phyloP scores from a whole-genome alignment of 2,329 filamentous ascomycete genomes.

The Xylaria sp. region DNA sequence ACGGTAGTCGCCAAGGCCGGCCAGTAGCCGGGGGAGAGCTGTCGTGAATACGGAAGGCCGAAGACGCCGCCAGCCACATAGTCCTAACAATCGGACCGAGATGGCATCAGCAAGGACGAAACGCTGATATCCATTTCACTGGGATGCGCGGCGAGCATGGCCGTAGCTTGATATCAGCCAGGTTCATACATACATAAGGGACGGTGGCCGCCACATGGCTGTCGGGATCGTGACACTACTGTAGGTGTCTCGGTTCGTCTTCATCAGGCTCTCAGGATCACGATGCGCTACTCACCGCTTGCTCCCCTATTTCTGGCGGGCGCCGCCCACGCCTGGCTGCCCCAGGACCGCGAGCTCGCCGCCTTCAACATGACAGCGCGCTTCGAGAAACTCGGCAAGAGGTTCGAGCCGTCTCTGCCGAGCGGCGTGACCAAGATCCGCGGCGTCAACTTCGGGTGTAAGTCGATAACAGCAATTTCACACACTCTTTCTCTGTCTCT shows the following conservation, averaged over 20 bases:
- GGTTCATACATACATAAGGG: background rate
- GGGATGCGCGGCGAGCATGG: background rate
- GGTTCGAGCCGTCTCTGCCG: conserved; percentile 47
- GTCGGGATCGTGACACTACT: background rate
- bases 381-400: conserved; percentile 50
- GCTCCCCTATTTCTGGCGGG: conserved; percentile 42
- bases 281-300: conserved; percentile 45
- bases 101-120: conserved; percentile 3
- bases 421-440: conserved; percentile 42
- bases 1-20: conserved; percentile 9
- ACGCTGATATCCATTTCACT: background rate
- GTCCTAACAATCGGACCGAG: conserved; percentile 30
- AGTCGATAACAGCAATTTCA: conserved; percentile 11
- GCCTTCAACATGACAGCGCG: conserved; percentile 51
- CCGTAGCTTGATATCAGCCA: background rate
- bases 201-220: background rate
- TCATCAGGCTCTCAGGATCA: conserved; percentile 18
- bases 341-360: conserved; percentile 48
- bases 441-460: conserved; percentile 44
- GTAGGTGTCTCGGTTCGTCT: background rate
- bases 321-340: conserved; percentile 47
- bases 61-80: background rate
- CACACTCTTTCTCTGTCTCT: background rate
- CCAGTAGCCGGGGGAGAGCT: background rate
- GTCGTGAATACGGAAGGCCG: conserved; percentile 24